These are phyloP conservation scores for Starmerella bombicola DNA, from an alignment of 805 yeast species.

Conservation along the genomic window DNA sequence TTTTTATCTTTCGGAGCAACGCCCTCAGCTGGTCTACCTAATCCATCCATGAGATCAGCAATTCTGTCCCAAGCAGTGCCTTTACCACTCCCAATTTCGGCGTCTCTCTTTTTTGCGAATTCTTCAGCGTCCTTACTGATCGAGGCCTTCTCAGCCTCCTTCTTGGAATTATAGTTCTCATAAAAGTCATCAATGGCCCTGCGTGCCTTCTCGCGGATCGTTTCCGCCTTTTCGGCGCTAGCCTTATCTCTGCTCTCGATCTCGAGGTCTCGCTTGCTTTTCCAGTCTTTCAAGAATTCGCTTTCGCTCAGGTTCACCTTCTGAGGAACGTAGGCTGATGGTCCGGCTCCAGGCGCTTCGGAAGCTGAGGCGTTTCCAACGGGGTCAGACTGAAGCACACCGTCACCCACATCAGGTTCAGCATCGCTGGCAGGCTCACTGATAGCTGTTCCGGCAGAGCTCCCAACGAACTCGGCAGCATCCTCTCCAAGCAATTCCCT, in stretches of 20 bases:
- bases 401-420: constrained; percentile 11
- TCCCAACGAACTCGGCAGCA: constrained; percentile 26
- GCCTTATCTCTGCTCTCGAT: constrained; percentile 67
- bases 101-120: constrained; percentile 63
- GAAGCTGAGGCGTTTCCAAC: constrained; percentile 23
- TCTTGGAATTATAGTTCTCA: constrained; percentile 76
- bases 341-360: constrained; percentile 22
- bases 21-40: constrained; percentile 30
- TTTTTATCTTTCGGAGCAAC: constrained; percentile 49
- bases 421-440: constrained; percentile 10
- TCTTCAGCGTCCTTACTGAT: constrained; percentile 57
- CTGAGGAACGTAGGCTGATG: constrained; percentile 19
- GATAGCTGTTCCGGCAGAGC: constrained; percentile 4
- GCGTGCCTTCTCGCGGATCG: constrained; percentile 62
- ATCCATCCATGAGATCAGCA: constrained; percentile 38
- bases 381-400: constrained; percentile 7
- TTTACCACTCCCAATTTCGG: constrained; percentile 28
- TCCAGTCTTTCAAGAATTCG: constrained; percentile 63
- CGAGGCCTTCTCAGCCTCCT: constrained; percentile 51
- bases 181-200: constrained; percentile 83
- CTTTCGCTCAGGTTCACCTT: constrained; percentile 36
- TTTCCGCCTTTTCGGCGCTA: constrained; percentile 49
- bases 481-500: constrained; percentile 34
- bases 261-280: constrained; percentile 64
- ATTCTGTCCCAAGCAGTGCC: constrained; percentile 52